Evolutionary conservation across 2,329 filamentous ascomycete genomes (phyloP).

Genomic region (Byssoonygena ceratinophila): DNA sequence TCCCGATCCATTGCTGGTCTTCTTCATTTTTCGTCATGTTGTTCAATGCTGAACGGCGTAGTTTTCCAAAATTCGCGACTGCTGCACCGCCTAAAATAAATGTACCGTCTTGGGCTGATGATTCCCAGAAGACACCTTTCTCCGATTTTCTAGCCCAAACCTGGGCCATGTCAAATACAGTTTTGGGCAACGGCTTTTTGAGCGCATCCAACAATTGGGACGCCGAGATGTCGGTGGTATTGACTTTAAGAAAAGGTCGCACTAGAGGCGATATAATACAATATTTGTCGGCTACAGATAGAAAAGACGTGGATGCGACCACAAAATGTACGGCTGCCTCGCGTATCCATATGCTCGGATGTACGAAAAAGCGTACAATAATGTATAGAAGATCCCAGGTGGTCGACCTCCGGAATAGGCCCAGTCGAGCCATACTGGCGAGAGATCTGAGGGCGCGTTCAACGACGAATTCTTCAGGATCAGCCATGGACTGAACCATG

Average conservation of each 20-base stretch:
- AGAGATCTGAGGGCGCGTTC: conserved; percentile 82
- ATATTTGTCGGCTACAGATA: conserved; percentile 69
- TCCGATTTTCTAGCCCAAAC: conserved; percentile 77
- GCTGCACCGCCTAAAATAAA: conserved; percentile 56
- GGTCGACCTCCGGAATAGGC: conserved; percentile 71
- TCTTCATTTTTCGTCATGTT: conserved; percentile 71
- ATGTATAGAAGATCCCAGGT: conserved; percentile 82
- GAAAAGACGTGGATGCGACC: conserved; percentile 60
- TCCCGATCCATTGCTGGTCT: conserved; percentile 84
- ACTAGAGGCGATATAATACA: conserved; percentile 76
- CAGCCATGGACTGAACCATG: conserved; percentile 89
- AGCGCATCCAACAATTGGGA: conserved; percentile 66
- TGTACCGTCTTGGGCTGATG: conserved; percentile 57
- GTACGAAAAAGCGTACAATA: conserved; percentile 74
- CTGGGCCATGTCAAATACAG: conserved; percentile 73
- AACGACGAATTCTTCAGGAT: conserved; percentile 87
- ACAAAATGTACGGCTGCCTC: conserved; percentile 81
- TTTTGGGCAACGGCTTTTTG: conserved; percentile 67
- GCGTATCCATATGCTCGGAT: conserved; percentile 90
- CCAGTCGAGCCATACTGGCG: conserved; percentile 76
- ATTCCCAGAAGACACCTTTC: conserved; percentile 77
- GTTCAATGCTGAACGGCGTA: conserved; percentile 46
- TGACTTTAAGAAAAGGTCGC: conserved; percentile 67
- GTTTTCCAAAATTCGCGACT: conserved; percentile 47
- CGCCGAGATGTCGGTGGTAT: conserved; percentile 60